phyloP scores from a whole-genome alignment of 2,329 filamentous ascomycete genomes.

The Pyrenochaeta sp. region DNA sequence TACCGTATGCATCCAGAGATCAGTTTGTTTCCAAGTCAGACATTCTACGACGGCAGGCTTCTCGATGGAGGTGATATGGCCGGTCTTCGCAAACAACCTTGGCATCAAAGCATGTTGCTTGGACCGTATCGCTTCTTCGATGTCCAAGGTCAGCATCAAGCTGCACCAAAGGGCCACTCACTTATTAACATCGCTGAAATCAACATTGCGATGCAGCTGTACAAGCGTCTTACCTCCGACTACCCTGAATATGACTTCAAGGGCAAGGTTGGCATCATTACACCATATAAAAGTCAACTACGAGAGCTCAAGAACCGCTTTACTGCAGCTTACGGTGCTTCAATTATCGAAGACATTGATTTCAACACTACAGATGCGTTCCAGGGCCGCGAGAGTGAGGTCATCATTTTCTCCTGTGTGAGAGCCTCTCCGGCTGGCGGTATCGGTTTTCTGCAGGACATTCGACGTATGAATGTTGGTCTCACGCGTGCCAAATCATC shows the following conservation, averaged over 20 bases:
- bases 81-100: conserved; percentile 76
- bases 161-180: conserved; percentile 84
- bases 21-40: conserved; percentile 84
- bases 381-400: conserved; percentile 93
- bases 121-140: conserved; percentile 98
- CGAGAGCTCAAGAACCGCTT: conserved; percentile 82
- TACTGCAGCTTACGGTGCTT: conserved; percentile 73
- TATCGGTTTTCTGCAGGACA: conserved; percentile 98
- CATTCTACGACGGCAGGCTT: conserved; percentile 91
- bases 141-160: conserved; percentile 85
- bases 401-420: conserved; percentile 99
- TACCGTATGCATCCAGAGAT: conserved; percentile 99
- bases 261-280: conserved; percentile 94
- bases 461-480: conserved; percentile 99
- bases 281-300: conserved; percentile 95
- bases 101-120: conserved; percentile 84
- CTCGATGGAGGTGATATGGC: conserved; percentile 88
- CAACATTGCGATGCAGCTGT: conserved; percentile 84
- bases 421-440: conserved; percentile 90
- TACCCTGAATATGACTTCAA: conserved; percentile 73
- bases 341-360: conserved; percentile 81
- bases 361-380: conserved; percentile 99
- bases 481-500: conserved; percentile 96
- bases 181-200: conserved; percentile 89
- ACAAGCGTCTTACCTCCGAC: conserved; percentile 78